Evolutionary conservation across 345 rosid genomes (phyloP).

Genomic region (Litchi chinensis): DNA sequence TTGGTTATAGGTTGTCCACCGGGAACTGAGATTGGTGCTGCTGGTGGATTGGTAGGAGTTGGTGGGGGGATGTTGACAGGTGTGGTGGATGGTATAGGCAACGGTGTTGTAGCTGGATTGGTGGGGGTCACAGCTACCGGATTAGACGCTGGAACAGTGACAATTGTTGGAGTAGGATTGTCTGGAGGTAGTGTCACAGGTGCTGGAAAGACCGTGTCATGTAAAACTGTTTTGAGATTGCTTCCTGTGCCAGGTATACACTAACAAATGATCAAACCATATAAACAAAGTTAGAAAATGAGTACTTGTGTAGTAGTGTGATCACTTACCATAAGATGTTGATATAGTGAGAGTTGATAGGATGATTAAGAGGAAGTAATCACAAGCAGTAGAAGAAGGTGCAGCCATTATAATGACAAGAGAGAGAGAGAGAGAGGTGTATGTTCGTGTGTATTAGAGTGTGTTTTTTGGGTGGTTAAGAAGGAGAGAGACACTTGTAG

Average conservation of each 20-base stretch:
- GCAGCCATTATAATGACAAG: constrained; percentile 43
- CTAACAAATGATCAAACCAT: background rate
- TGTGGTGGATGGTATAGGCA: constrained; percentile 45
- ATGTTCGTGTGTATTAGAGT: background rate
- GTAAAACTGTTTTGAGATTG: constrained; percentile 29
- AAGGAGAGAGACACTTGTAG: constrained; percentile 19
- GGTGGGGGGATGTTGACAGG: constrained; percentile 51
- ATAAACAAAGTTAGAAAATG: too few relatives aligned
- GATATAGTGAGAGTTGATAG: constrained; percentile 42
- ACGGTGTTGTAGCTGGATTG: constrained; percentile 38
- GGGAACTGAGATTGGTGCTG: constrained; percentile 49
- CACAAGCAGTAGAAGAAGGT: constrained; percentile 38
- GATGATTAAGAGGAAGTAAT: constrained; percentile 37
- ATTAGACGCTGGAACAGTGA: constrained; percentile 56
- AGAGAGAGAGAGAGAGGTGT: background rate
- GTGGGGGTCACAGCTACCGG: constrained; percentile 43
- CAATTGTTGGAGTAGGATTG: constrained; percentile 52
- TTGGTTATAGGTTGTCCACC: constrained; percentile 61
- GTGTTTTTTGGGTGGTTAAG: constrained; percentile 23
- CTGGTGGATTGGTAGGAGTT: constrained; percentile 47
- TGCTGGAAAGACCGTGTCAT: constrained; percentile 43
- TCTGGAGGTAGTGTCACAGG: constrained; percentile 39
- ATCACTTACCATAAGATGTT: constrained; percentile 40
- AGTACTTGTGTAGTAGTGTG: background rate
- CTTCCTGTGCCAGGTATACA: constrained; percentile 22